phyloP scores from a whole-genome alignment of 1,284 basidiomycete species.

The Ganoderma boninense region DNA sequence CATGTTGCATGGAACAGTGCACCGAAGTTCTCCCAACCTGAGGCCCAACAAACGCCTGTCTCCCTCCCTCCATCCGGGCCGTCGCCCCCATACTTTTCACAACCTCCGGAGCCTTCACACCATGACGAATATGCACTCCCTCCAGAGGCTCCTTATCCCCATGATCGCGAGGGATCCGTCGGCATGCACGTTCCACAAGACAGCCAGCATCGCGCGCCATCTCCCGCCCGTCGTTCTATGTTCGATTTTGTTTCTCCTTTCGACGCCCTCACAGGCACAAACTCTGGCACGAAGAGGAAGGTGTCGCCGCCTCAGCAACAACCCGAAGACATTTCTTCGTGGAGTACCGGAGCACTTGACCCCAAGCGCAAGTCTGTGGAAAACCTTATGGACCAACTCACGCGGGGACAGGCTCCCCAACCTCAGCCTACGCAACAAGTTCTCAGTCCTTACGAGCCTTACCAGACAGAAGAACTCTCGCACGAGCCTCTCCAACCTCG shows the following conservation, averaged over 20 bases:
- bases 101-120: constrained; percentile 39
- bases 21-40: constrained; percentile 63
- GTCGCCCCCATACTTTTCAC: constrained; percentile 55
- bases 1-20: constrained; percentile 44
- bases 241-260: constrained; percentile 87
- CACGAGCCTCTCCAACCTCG: constrained; percentile 53
- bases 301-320: constrained; percentile 53
- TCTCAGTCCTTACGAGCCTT: constrained; percentile 50
- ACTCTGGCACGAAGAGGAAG: constrained; percentile 66
- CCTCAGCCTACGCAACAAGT: constrained; percentile 45
- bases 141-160: constrained; percentile 53
- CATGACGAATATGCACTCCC: constrained; percentile 46
- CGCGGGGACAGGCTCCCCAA: constrained; percentile 57
- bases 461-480: constrained; percentile 51
- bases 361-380: constrained; percentile 83
- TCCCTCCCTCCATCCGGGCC: constrained; percentile 49
- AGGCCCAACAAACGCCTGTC: constrained; percentile 52
- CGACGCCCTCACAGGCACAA: constrained; percentile 65
- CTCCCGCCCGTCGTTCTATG: constrained; percentile 78
- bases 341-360: constrained; percentile 60
- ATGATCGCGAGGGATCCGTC: constrained; percentile 41
- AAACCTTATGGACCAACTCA: constrained; percentile 76
- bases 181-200: constrained; percentile 31
- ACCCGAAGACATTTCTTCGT: constrained; percentile 56
- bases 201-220: constrained; percentile 58